Conservation (phyloP, 2,329 filamentous ascomycete species). For the Penicillium sp. region DNA sequence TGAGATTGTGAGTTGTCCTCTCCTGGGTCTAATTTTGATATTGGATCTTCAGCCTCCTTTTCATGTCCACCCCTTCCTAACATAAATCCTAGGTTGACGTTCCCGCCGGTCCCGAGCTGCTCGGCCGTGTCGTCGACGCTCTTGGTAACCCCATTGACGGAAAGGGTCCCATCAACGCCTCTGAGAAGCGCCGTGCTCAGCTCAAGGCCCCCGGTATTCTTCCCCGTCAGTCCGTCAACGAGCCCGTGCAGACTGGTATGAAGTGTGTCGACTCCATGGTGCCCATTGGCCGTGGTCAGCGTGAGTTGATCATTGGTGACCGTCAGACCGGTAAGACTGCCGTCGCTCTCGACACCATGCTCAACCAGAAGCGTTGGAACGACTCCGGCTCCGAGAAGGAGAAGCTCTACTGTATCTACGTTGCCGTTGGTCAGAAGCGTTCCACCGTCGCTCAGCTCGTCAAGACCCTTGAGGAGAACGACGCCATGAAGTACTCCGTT, state of each 20-base stretch:
- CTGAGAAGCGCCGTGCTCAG: constrained; percentile 91
- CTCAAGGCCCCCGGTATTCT: constrained; percentile 99
- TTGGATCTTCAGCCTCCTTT: background rate
- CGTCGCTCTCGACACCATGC: constrained; percentile 94
- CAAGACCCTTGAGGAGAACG: constrained; percentile 99
- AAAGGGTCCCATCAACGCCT: constrained; percentile 95
- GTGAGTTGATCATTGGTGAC: constrained; percentile 99
- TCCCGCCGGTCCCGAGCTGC: constrained; percentile 86
- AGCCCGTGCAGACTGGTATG: constrained; percentile 98
- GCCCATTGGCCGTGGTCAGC: constrained; percentile 98
- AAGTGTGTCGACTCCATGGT: constrained; percentile 99
- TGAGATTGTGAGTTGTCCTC: constrained; percentile 76
- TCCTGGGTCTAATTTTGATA: background rate
- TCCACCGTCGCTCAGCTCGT: constrained; percentile 99
- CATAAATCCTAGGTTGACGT: constrained; percentile 74
- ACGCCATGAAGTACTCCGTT: constrained; percentile 97
- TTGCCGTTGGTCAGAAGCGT: constrained; percentile 98
- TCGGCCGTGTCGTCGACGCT: constrained; percentile 97
- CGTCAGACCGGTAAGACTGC: constrained; percentile 99
- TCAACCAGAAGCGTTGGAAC: constrained; percentile 99
- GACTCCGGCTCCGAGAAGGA: constrained; percentile 82
- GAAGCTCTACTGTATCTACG: constrained; percentile 99
- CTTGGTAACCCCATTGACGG: constrained; percentile 99
- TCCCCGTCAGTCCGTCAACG: constrained; percentile 92
- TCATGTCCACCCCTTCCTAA: background rate